Evolutionary conservation across 2,329 filamentous ascomycete genomes (phyloP).

Genomic region (Alternaria sp.): DNA sequence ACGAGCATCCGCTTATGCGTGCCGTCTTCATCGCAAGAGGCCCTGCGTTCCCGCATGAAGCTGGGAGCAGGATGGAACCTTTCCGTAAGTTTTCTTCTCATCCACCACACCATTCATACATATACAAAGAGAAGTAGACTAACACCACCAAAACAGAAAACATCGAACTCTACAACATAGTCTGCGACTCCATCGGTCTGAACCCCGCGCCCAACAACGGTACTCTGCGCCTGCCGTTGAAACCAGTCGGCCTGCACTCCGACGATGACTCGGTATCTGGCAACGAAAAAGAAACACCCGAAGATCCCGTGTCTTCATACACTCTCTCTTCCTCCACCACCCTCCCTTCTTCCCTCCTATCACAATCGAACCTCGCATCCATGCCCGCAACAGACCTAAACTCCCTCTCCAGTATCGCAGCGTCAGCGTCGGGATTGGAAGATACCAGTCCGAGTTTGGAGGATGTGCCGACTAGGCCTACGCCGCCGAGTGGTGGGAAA

Average conservation of each 20-base stretch:
- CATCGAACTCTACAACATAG: constrained; percentile 90
- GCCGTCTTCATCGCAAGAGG: constrained; percentile 93
- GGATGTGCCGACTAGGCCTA: neutral
- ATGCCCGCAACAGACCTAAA: constrained; percentile 16
- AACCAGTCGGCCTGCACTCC: constrained; percentile 66
- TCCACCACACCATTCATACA: neutral
- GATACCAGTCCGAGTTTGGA: constrained; percentile 13
- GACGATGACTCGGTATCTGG: constrained; percentile 52
- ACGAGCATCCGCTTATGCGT: constrained; percentile 92
- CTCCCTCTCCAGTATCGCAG: constrained; percentile 30
- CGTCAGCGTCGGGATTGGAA: constrained; percentile 31
- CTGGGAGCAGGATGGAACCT: constrained; percentile 77
- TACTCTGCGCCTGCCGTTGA: constrained; percentile 75
- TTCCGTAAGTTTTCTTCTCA: constrained; percentile 73
- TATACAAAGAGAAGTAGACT: constrained; percentile 16
- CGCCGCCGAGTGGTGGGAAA: constrained; percentile 15
- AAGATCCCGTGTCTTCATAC: constrained; percentile 54
- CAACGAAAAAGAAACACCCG: constrained; percentile 54
- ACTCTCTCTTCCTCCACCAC: constrained; percentile 12
- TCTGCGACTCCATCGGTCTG: constrained; percentile 86
- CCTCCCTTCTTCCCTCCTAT: neutral
- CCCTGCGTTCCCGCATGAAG: constrained; percentile 85
- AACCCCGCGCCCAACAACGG: constrained; percentile 82
- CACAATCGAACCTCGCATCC: constrained; percentile 17
- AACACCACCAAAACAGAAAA: constrained; percentile 70